Conservation (phyloP, 1,284 basidiomycete species). For the Fomitopsis palustris region DNA sequence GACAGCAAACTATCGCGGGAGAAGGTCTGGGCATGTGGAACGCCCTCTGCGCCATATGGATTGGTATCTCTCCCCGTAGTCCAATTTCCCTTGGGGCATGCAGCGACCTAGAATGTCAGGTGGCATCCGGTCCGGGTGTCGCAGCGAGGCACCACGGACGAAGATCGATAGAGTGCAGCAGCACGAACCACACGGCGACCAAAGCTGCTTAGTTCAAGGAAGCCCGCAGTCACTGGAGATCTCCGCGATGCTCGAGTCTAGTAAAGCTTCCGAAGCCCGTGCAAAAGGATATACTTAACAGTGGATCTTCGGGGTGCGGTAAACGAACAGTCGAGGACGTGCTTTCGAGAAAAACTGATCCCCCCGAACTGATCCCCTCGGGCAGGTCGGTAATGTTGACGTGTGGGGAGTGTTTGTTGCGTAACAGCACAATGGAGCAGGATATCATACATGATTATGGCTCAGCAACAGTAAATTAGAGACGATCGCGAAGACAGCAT, state of each 20-base stretch:
- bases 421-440: neutral
- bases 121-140: neutral
- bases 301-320: neutral
- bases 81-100: neutral
- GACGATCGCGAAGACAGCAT: neutral
- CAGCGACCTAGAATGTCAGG: neutral
- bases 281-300: neutral
- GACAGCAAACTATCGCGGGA: slow-evolving; percentile 2
- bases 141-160: neutral
- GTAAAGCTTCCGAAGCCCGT: neutral
- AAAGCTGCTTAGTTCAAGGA: slow-evolving; percentile 1
- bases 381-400: neutral
- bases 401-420: neutral
- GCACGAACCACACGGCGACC: neutral
- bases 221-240: neutral
- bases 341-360: neutral
- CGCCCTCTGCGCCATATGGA: neutral
- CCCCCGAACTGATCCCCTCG: no score
- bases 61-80: neutral
- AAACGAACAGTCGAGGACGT: neutral
- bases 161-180: neutral
- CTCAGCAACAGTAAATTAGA: neutral
- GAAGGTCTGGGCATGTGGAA: neutral
- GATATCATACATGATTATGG: slow-evolving; percentile 1
- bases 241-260: neutral